Conservation (phyloP, 768 basidiomycete genomes). For the Tricholoma flavovirens region DNA sequence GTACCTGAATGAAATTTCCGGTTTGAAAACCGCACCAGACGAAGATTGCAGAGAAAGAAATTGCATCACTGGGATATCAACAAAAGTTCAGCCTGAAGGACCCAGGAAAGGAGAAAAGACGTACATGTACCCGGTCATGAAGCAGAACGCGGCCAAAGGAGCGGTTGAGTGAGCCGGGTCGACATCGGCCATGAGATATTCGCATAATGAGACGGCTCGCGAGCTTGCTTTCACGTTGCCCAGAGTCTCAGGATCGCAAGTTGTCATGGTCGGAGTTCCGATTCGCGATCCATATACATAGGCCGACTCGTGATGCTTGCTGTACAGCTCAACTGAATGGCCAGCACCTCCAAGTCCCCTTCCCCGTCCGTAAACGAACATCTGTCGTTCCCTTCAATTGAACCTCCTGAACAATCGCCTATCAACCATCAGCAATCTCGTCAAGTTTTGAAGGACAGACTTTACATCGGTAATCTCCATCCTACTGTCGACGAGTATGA, state of each 20-base stretch:
- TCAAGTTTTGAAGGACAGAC: slow-evolving; percentile 56
- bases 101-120: slow-evolving; percentile 18
- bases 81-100: neutral
- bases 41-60: slow-evolving; percentile 74
- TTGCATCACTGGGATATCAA: slow-evolving; percentile 44
- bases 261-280: neutral
- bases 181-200: slow-evolving; percentile 40
- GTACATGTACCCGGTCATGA: slow-evolving; percentile 78
- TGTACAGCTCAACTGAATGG: neutral
- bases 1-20: slow-evolving; percentile 65
- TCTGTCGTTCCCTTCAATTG: slow-evolving; percentile 19
- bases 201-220: slow-evolving; percentile 25
- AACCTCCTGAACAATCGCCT: slow-evolving; percentile 15
- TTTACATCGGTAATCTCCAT: slow-evolving; percentile 89
- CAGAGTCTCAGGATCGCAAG: too few relatives aligned
- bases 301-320: neutral
- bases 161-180: slow-evolving; percentile 44
- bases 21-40: slow-evolving; percentile 88
- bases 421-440: slow-evolving; percentile 20
- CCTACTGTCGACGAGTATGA: slow-evolving; percentile 82
- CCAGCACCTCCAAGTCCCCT: neutral
- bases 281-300: too few relatives aligned
- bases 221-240: neutral
- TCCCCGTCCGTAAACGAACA: slow-evolving; percentile 11
- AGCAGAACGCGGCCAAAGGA: slow-evolving; percentile 61